Evolutionary conservation across 169 alveolate genomes (phyloP), one percentile per base, ranked within the genome.

Genomic region (Eimeria necatrix): DNA sequence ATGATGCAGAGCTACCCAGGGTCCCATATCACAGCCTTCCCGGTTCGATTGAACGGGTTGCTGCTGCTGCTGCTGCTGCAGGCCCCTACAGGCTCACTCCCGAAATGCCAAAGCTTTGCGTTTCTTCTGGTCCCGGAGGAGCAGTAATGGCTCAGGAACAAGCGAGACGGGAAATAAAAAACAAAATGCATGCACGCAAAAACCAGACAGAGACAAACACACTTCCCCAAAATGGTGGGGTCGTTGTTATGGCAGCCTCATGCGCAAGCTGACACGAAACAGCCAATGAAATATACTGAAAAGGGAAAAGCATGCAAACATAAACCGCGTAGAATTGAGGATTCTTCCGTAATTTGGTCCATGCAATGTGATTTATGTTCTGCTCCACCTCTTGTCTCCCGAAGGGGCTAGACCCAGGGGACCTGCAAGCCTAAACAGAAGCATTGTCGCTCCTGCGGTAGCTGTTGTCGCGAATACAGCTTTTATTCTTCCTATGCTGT

Each of bases 1-100:
- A 49, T 26, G 85, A 16, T 7, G 59, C n/a, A 8, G 56, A 10
- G 78, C 51, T 4, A 41, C 78, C 49, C 78, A 22, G 51, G 49
- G 46, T 22, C 51, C 20, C 7, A 16, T 68, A 8, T 24, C 20
- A 16, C 78, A 18, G 48, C 26, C 49, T 20, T 0, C 41, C 41
- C 2, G 41, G 2, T 32, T 32, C 41, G 41, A 32, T 6, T 68
- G 7, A 22, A 48, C 46, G 8, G 4, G 22, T 68, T 48, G 6
- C 6, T 68, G 78, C 78, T 68, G 78, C 48, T 68, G 78, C 48
- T 68, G 78, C 48, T 68, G 78, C 6, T n/a, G n/a, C n/a, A n/a
- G 68, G 68, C 68, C 12, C 68, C 68, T 56, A 18, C 68, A 0
- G 68, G 12, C 20, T 56, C 68, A 12, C 68, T 56, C 20, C 68